phyloP scores from a whole-genome alignment of 805 yeast species.

The Debaryomyces prosopidis region DNA sequence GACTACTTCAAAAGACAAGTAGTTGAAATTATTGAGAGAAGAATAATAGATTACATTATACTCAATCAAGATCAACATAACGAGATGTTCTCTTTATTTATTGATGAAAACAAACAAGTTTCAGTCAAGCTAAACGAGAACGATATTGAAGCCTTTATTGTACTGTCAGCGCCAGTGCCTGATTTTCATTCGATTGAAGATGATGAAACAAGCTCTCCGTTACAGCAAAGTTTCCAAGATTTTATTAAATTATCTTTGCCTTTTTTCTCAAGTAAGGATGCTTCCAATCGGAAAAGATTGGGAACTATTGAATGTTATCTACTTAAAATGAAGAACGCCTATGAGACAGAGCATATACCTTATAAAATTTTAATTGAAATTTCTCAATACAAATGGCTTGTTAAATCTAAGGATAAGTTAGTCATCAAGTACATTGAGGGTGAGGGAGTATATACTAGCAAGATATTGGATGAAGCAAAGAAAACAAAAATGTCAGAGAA shows the following conservation, averaged over 20 bases:
- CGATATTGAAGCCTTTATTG: constrained; percentile 26
- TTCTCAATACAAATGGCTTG: constrained; percentile 11
- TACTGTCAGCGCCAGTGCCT: constrained; percentile 12
- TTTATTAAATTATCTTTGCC: constrained; percentile 40
- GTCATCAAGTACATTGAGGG: constrained; percentile 4
- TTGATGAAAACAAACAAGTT: constrained; percentile 36
- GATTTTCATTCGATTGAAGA: constrained; percentile 5
- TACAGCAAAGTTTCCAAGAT: constrained; percentile 3
- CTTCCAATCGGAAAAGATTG: constrained; percentile 18
- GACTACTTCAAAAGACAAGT: constrained; percentile 34
- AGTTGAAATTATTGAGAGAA: constrained; percentile 21
- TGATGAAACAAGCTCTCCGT: constrained; percentile 1
- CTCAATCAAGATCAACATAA: constrained; percentile 7
- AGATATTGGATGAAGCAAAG: constrained; percentile 6
- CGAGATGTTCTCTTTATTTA: constrained; percentile 12
- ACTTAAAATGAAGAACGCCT: constrained; percentile 16
- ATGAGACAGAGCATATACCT: constrained; percentile 7
- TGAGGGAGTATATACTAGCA: constrained; percentile 7
- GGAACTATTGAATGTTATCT: constrained; percentile 36
- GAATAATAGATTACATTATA: constrained; percentile 28
- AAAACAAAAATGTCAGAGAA: constrained; percentile 2
- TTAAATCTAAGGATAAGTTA: constrained; percentile 2
- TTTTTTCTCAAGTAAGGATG: constrained; percentile 22
- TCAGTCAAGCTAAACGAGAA: constrained; percentile 20
- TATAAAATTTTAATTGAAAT: constrained; percentile 17